phyloP scores from a whole-genome alignment of 2,329 filamentous ascomycete species.

The Fusarium guadeloupense region DNA sequence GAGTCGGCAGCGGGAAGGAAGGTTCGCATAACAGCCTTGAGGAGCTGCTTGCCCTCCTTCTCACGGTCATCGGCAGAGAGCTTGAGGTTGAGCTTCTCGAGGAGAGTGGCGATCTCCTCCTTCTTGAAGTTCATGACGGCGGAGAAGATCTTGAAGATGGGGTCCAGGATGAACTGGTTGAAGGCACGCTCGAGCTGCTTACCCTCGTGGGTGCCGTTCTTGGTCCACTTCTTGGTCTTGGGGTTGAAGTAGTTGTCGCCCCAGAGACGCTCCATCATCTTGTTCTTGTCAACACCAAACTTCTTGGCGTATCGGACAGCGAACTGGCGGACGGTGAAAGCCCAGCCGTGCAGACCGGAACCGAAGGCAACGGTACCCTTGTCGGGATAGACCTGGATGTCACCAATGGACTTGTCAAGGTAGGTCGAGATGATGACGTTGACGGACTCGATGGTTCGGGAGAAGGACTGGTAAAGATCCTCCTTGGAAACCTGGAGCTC shows the following conservation, averaged over 20 bases:
- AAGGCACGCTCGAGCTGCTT: constrained; percentile 96
- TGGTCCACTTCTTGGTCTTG: constrained; percentile 99
- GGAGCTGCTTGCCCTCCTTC: constrained; percentile 95
- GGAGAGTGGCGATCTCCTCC: constrained; percentile 83
- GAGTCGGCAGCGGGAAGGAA: constrained; percentile 99
- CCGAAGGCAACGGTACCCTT: constrained; percentile 98
- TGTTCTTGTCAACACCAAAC: constrained; percentile 99
- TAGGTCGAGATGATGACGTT: constrained; percentile 99
- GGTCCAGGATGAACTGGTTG: constrained; percentile 99
- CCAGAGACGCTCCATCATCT: constrained; percentile 99
- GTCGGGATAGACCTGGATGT: constrained; percentile 98
- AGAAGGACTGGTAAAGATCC: constrained; percentile 99
- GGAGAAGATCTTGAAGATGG: constrained; percentile 99
- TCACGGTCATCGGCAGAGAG: constrained; percentile 86
- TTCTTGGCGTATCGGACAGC: constrained; percentile 98
- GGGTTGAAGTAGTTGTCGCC: constrained; percentile 99
- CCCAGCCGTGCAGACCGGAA: constrained; percentile 99
- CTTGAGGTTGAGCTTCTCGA: constrained; percentile 96
- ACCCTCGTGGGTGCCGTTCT: constrained; percentile 81
- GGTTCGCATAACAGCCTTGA: constrained; percentile 98
- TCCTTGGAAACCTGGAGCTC: constrained; percentile 99
- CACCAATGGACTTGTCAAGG: constrained; percentile 95
- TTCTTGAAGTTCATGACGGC: constrained; percentile 99
- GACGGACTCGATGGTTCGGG: constrained; percentile 98
- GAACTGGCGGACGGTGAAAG: constrained; percentile 99